Conservation (phyloP, 371 early-diverging fungal species). For the Rhizopus delemar region DNA sequence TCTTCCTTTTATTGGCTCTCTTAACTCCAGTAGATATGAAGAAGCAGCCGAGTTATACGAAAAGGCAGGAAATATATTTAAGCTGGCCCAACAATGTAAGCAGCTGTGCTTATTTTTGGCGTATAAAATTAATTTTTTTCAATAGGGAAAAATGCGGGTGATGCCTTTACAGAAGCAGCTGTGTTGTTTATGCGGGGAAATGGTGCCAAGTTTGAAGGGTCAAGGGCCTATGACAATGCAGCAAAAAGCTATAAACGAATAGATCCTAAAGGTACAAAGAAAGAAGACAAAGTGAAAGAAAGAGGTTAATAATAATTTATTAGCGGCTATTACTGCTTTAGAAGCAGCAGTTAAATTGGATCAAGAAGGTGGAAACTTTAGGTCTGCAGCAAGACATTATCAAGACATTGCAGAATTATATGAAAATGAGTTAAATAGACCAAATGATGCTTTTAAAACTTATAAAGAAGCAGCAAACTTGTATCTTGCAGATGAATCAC, state of each 20-base stretch:
- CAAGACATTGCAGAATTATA: constrained; percentile 92
- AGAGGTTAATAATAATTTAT: background rate
- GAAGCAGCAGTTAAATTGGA: constrained; percentile 78
- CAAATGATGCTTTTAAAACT: constrained; percentile 78
- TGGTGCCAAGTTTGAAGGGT: constrained; percentile 66
- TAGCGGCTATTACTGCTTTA: constrained; percentile 78
- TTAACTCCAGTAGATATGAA: constrained; percentile 79
- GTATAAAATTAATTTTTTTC: background rate
- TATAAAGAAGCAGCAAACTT: constrained; percentile 91
- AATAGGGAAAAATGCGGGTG: constrained; percentile 90
- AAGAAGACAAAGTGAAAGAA: background rate
- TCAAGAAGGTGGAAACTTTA: constrained; percentile 86
- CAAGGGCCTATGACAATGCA: constrained; percentile 78
- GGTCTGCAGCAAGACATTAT: constrained; percentile 87
- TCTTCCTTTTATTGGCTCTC: constrained; percentile 68
- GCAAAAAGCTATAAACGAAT: constrained; percentile 87
- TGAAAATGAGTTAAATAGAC: constrained; percentile 80
- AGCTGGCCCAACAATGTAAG: constrained; percentile 85
- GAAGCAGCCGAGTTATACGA: constrained; percentile 92
- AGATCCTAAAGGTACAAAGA: constrained; percentile 69
- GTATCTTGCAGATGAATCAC: constrained; percentile 87
- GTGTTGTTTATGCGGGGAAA: constrained; percentile 55
- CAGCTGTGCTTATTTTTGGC: no score
- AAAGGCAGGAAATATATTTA: constrained; percentile 90
- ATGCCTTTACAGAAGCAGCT: constrained; percentile 86